A percentile compares a stretch with the other conserved stretches of the same genome.
Conservation (phyloP, 1,139 yeast genomes). For the Entelexis paramagnoliae region DNA sequence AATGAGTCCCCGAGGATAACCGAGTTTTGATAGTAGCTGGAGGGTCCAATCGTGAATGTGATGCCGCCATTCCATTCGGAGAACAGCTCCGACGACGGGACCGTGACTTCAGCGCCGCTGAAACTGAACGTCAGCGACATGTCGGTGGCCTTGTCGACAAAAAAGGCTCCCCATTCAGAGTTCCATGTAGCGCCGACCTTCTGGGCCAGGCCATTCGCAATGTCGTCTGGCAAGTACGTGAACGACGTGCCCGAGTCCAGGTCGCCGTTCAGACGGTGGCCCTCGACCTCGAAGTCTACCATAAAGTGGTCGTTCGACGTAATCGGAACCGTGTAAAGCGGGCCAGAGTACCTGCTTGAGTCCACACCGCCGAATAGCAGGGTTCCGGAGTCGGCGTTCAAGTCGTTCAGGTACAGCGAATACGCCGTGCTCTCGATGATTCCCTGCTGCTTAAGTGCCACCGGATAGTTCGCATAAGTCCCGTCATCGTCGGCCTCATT, state of each 20-base stretch:
- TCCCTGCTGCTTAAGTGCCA: conserved; percentile 40
- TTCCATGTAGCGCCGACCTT: conserved; percentile 10
- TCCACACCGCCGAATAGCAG: conserved; percentile 54
- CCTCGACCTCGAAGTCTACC: conserved; percentile 14
- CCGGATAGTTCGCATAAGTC: conserved; percentile 37
- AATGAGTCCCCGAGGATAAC: conserved; percentile 59
- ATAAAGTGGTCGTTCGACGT: background rate
- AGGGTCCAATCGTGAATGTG: conserved; percentile 2
- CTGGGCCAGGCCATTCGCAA: conserved; percentile 11
- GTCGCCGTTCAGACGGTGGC: conserved; percentile 4
- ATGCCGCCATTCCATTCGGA: background rate
- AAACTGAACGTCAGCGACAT: conserved; percentile 33
- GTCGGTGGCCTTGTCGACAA: background rate
- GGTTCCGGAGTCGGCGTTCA: conserved; percentile 37
- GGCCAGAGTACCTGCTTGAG: conserved; percentile 41
- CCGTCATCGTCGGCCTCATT: background rate
- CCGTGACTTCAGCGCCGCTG: conserved; percentile 35
- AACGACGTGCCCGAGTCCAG: conserved; percentile 29
- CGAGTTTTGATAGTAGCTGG: conserved; percentile 3
- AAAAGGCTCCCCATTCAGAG: conserved; percentile 2
- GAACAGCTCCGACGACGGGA: conserved; percentile 35
- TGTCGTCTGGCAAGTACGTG: conserved; percentile 38
- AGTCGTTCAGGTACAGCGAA: conserved; percentile 42
- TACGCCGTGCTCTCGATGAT: conserved; percentile 39
- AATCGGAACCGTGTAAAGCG: conserved; percentile 30